Evolutionary conservation across 768 basidiomycete species (phyloP), one percentile per base, ranked within the genome.

Genomic region (Tylopilus sp.): DNA sequence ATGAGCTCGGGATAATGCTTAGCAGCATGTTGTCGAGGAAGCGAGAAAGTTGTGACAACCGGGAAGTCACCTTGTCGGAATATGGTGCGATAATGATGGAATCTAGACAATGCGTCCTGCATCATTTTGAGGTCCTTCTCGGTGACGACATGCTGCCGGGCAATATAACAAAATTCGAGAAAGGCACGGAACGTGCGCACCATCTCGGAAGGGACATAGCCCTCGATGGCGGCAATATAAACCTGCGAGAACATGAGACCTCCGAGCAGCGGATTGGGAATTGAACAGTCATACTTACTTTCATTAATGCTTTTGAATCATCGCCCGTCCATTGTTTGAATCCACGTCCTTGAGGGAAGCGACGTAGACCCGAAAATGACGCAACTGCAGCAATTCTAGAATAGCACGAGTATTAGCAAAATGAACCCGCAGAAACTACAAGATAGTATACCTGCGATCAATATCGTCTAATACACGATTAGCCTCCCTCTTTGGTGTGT

Each of bases 261-360:
- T 0, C 3, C 5, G n/a, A 31, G 10, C 10, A 6, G 2, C 13
- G 9, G 6, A 3, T n/a, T n/a, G n/a, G n/a, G n/a, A n/a, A n/a
- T n/a, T 5, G 24, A 17, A 19, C 13, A n/a, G 11, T 16, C 24
- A 4, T 7, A 25, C 16, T 14, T 6, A 48, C 48, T 37, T 48
- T 48, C 37, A 45, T 54, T 5, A 34, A 12, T n/a, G 48, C 48
- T 10, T 48, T 48, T 9, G 28, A 38, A 11, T 48, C 37, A 12
- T 40, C 12, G 4, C 48, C 19, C 0, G 37, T 48, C 48, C 48
- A 48, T 12, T 48, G 48, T 2, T 48, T 40, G 21, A 48, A 48
- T 3, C 37, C 14, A 2, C 28, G 9, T 2, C 48, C 48, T 3
- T 48, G 28, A 5, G 36, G 36, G 11, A 48, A 38, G 13, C 30